Evolutionary conservation across 2,329 filamentous ascomycete species (phyloP).

Genomic region (Sphaerostilbella broomeana): DNA sequence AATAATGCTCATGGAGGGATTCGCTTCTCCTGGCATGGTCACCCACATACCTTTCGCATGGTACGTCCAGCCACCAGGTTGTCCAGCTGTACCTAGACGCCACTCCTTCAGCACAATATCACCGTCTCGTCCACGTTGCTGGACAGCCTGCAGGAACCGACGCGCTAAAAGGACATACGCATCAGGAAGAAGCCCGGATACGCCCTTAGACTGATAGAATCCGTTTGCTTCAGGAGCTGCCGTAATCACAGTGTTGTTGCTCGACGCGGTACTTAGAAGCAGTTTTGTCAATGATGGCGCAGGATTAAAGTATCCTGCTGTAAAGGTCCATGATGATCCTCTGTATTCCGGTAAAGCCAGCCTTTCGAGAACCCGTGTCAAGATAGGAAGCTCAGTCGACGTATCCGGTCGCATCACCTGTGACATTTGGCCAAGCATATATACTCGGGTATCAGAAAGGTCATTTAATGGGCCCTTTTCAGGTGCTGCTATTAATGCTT

Average conservation of each 20-base stretch:
- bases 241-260: conserved; percentile 76
- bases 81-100: conserved; percentile 72
- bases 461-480: conserved; percentile 16
- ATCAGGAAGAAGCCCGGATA: conserved; percentile 83
- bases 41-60: conserved; percentile 96
- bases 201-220: conserved; percentile 81
- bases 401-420: conserved; percentile 71
- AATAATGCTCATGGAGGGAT: conserved; percentile 73
- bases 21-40: conserved; percentile 57
- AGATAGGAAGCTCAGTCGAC: conserved; percentile 81
- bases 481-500: conserved; percentile 52
- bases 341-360: conserved; percentile 58
- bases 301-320: conserved; percentile 97
- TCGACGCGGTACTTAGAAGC: conserved; percentile 65
- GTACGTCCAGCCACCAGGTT: conserved; percentile 89
- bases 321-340: conserved; percentile 85
- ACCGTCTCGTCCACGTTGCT: conserved; percentile 39
- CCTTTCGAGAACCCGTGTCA: conserved; percentile 66
- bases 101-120: conserved; percentile 78
- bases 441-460: conserved; percentile 62
- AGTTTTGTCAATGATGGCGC: conserved; percentile 75
- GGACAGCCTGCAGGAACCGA: conserved; percentile 62
- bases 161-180: conserved; percentile 87
- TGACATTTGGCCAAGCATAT: conserved; percentile 82
- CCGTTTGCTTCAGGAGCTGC: conserved; percentile 92